A percentile compares a stretch with the other conserved stretches of the same genome.
Evolutionary conservation across 495 filamentous ascomycete species (phyloP).

Genomic region (Aspergillus olivimuriae): DNA sequence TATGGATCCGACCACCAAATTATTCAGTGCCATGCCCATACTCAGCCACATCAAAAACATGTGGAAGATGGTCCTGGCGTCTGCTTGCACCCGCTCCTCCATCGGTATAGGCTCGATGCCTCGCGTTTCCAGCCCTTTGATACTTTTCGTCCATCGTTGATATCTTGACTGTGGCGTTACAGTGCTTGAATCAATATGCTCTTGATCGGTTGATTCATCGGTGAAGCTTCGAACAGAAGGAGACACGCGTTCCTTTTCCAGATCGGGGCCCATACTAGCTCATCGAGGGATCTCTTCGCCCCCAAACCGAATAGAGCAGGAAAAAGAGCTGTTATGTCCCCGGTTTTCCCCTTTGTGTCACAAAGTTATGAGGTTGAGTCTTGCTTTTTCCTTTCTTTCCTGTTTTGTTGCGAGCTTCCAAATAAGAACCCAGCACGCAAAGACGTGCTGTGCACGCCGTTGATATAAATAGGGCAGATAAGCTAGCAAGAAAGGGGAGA

Average conservation of each 20-base stretch:
- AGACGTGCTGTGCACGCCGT: neutral
- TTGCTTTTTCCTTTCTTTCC: too few relatives aligned
- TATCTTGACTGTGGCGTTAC: slow-evolving; percentile 18
- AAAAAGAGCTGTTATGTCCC: neutral
- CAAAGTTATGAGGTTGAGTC: neutral
- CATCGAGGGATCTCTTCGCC: slow-evolving; percentile 8
- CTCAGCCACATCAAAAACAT: slow-evolving; percentile 68
- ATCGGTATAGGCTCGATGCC: slow-evolving; percentile 62
- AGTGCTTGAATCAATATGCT: neutral
- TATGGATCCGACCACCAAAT: slow-evolving; percentile 62
- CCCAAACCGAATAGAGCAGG: neutral
- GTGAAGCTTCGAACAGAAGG: slow-evolving; percentile 17
- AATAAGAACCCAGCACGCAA: neutral
- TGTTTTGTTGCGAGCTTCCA: too few relatives aligned
- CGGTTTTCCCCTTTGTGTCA: neutral
- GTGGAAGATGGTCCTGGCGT: slow-evolving; percentile 42
- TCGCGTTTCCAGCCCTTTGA: slow-evolving; percentile 55
- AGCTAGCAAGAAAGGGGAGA: slow-evolving; percentile 3
- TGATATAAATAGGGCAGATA: slow-evolving; percentile 6
- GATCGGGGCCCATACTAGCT: slow-evolving; percentile 11
- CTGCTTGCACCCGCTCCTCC: slow-evolving; percentile 40
- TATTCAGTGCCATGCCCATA: slow-evolving; percentile 66
- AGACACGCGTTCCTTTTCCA: slow-evolving; percentile 11
- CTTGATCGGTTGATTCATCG: slow-evolving; percentile 8
- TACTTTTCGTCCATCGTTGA: slow-evolving; percentile 26